phyloP scores from a whole-genome alignment of 1,284 basidiomycete genomes.

The Pisolithus thermaeus region DNA sequence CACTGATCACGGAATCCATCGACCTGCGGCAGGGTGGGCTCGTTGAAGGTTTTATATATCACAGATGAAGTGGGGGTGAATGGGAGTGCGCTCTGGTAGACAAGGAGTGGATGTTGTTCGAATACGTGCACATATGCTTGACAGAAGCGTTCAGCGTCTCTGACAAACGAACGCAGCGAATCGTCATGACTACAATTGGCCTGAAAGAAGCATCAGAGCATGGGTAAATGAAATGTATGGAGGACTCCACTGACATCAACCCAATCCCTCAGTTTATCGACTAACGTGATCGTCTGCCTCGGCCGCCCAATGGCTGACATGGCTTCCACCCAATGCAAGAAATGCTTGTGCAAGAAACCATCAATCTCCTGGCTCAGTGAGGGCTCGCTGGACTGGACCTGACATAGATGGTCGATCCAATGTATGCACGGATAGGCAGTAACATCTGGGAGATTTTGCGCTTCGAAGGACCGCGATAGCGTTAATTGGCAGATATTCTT shows the following conservation, averaged over 20 bases:
- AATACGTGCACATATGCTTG: slow-evolving; percentile 27
- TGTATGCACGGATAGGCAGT: slow-evolving; percentile 19
- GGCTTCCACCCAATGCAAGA: slow-evolving; percentile 30
- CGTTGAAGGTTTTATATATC: slow-evolving; percentile 25
- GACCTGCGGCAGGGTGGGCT: slow-evolving; percentile 17
- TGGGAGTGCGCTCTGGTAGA: slow-evolving; percentile 29
- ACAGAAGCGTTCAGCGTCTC: slow-evolving; percentile 27
- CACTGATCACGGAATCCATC: slow-evolving; percentile 27
- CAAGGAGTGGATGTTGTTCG: slow-evolving; percentile 31
- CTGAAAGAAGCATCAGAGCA: slow-evolving; percentile 12
- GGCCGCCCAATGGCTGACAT: slow-evolving; percentile 27
- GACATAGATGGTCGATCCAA: slow-evolving; percentile 28
- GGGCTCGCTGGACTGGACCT: neutral
- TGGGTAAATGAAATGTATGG: neutral
- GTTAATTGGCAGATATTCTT: slow-evolving; percentile 23
- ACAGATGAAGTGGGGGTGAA: slow-evolving; percentile 24
- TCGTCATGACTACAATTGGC: slow-evolving; percentile 9
- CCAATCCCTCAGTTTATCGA: slow-evolving; percentile 24
- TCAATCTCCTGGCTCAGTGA: slow-evolving; percentile 12
- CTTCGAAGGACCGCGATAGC: slow-evolving; percentile 14
- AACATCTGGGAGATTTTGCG: slow-evolving; percentile 17
- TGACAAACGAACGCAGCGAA: slow-evolving; percentile 12
- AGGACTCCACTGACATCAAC: slow-evolving; percentile 15
- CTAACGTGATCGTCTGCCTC: slow-evolving; percentile 27
- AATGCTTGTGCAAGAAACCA: slow-evolving; percentile 18